Percentiles rank a stretch among this genome's conserved stretches.
phyloP scores from a whole-genome alignment of 2,329 filamentous ascomycete genomes.

The Nigrograna mackinnonii region DNA sequence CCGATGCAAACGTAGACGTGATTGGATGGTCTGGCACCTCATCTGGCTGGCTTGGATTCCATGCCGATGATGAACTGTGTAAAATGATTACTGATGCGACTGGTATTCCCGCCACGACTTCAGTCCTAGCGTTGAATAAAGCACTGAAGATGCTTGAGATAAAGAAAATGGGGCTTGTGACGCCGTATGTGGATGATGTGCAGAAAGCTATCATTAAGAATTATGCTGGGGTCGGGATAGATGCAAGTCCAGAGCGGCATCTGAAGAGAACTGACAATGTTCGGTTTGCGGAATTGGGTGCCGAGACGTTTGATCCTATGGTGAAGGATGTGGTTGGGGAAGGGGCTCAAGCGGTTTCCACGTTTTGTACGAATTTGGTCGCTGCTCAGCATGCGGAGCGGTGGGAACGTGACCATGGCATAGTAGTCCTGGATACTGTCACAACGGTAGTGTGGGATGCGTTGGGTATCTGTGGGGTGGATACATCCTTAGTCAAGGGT shows the following conservation, averaged over 20 bases:
- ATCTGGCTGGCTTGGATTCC: conserved; percentile 31
- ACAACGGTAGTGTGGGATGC: conserved; percentile 48
- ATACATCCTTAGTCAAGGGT: conserved; percentile 27
- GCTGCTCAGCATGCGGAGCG: conserved; percentile 42
- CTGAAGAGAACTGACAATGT: conserved; percentile 42
- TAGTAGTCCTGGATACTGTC: conserved; percentile 48
- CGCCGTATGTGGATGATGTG: conserved; percentile 47
- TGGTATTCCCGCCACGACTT: conserved; percentile 45
- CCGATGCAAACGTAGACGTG: conserved; percentile 27
- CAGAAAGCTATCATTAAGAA: conserved; percentile 42
- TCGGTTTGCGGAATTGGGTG: conserved; percentile 40
- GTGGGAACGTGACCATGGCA: conserved; percentile 43
- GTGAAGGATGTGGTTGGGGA: conserved; percentile 28
- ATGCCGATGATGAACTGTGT: conserved; percentile 44
- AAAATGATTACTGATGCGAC: conserved; percentile 39
- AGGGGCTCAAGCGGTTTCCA: conserved; percentile 40
- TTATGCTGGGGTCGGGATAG: conserved; percentile 38
- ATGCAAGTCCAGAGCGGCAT: conserved; percentile 32
- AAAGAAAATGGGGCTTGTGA: conserved; percentile 43
- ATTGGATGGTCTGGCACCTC: conserved; percentile 37
- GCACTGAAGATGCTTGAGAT: conserved; percentile 28
- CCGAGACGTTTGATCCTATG: conserved; percentile 29
- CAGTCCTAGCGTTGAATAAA: conserved; percentile 46
- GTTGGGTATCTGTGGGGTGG: conserved; percentile 36
- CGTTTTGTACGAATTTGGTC: conserved; percentile 50